Evolutionary conservation across 805 yeast genomes (phyloP).

Genomic region (Pichia manshurica): DNA sequence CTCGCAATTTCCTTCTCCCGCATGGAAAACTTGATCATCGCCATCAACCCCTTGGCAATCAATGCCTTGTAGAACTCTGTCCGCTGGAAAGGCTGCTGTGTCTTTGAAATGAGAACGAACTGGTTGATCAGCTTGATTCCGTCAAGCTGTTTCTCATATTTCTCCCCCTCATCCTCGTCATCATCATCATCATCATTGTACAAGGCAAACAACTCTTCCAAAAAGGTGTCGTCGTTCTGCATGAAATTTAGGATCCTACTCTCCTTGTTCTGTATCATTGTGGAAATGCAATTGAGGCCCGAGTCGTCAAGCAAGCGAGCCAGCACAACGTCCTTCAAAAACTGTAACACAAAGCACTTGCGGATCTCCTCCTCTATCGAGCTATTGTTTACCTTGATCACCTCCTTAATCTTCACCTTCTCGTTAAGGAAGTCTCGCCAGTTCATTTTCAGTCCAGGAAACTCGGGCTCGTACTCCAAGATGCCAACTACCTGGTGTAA

Average conservation of each 20-base stretch:
- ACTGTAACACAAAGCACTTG: slow-evolving; percentile 71
- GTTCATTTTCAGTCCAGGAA: slow-evolving; percentile 72
- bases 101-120: slow-evolving; percentile 68
- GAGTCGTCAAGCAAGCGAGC: slow-evolving; percentile 81
- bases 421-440: slow-evolving; percentile 61
- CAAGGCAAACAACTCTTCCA: slow-evolving; percentile 52
- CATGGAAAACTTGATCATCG: slow-evolving; percentile 62
- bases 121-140: slow-evolving; percentile 79
- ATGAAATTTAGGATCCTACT: slow-evolving; percentile 57
- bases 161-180: neutral
- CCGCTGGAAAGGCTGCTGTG: slow-evolving; percentile 54
- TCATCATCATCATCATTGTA: slow-evolving; percentile 34
- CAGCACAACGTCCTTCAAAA: slow-evolving; percentile 79
- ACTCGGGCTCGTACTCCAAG: slow-evolving; percentile 85
- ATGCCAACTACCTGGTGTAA: slow-evolving; percentile 67
- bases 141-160: slow-evolving; percentile 45
- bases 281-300: slow-evolving; percentile 58
- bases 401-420: slow-evolving; percentile 61
- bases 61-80: slow-evolving; percentile 58
- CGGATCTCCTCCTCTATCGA: slow-evolving; percentile 52
- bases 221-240: slow-evolving; percentile 45
- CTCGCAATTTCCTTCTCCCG: slow-evolving; percentile 29
- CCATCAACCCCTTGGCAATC: slow-evolving; percentile 63
- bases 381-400: slow-evolving; percentile 54
- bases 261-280: slow-evolving; percentile 64